Evolutionary conservation across 345 rosid species (phyloP).

Genomic region (Pugionium dolabratum): DNA sequence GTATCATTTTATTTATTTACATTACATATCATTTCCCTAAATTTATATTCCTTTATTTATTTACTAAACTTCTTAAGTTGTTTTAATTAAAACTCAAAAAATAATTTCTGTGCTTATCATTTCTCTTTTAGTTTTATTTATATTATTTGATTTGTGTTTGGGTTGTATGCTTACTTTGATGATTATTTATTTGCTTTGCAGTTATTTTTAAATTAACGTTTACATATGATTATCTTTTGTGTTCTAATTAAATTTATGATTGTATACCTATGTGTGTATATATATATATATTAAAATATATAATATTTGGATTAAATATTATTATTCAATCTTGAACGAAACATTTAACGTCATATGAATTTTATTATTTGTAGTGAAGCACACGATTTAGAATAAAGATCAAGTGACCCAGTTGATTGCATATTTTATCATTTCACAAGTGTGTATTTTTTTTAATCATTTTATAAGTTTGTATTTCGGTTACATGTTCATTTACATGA

Average conservation of each 20-base stretch:
- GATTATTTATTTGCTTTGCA: background rate
- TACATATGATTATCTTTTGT: background rate
- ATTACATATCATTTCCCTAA: too few species aligned
- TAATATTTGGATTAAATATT: background rate
- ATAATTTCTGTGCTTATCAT: slow-evolving; percentile 2
- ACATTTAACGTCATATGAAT: too few species aligned
- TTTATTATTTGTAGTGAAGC: too few species aligned
- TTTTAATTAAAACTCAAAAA: background rate
- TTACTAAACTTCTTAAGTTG: background rate
- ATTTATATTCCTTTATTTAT: too few species aligned
- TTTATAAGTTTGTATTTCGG: too few species aligned
- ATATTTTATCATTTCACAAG: too few species aligned
- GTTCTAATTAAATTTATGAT: background rate
- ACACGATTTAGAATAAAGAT: too few species aligned
- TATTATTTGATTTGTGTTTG: background rate
- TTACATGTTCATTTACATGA: too few species aligned
- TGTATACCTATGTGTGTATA: background rate
- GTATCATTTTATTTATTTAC: background rate
- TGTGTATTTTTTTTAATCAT: too few species aligned
- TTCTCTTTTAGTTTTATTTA: background rate
- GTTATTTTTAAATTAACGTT: background rate
- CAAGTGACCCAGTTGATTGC: too few species aligned
- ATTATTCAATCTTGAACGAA: too few species aligned
- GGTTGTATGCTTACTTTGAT: background rate
- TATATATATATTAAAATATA: background rate